These are phyloP conservation scores for Myxozyma nipponensis DNA, from an alignment of 805 yeast genomes.

Conservation along the genomic window DNA sequence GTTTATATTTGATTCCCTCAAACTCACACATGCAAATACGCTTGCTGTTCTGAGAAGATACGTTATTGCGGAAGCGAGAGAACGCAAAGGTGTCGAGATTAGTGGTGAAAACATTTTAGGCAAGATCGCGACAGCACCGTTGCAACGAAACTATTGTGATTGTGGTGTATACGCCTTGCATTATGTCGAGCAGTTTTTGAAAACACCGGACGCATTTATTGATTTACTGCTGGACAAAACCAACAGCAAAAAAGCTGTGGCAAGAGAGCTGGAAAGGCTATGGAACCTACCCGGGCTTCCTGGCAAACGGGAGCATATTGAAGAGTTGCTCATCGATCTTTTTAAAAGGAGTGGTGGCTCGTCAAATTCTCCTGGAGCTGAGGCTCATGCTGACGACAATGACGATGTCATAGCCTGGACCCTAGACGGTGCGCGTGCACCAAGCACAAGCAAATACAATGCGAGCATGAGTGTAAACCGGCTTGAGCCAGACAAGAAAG, in stretches of 20 bases:
- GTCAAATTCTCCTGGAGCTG: not conserved
- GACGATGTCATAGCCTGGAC: not conserved
- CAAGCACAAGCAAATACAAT: too few relatives aligned
- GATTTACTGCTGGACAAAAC: constrained; percentile 20
- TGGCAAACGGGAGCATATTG: constrained; percentile 19
- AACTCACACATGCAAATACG: constrained; percentile 49
- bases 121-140: constrained; percentile 60
- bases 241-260: constrained; percentile 12
- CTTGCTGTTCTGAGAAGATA: constrained; percentile 53
- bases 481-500: too few relatives aligned
- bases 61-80: constrained; percentile 64
- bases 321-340: constrained; percentile 10
- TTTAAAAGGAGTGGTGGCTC: constrained; percentile 2
- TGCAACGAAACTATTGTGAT: constrained; percentile 83
- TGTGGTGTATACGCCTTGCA: constrained; percentile 91
- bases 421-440: too few relatives aligned
- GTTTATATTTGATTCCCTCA: constrained; percentile 74
- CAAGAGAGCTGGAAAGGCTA: constrained; percentile 12
- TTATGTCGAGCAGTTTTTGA: constrained; percentile 43
- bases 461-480: too few relatives aligned
- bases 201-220: constrained; percentile 32
- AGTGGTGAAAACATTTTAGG: constrained; percentile 47
- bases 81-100: constrained; percentile 51
- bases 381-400: not conserved
- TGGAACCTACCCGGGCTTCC: constrained; percentile 15